Conservation (phyloP, 2,329 filamentous ascomycete species). For the Colletotrichum filicis region DNA sequence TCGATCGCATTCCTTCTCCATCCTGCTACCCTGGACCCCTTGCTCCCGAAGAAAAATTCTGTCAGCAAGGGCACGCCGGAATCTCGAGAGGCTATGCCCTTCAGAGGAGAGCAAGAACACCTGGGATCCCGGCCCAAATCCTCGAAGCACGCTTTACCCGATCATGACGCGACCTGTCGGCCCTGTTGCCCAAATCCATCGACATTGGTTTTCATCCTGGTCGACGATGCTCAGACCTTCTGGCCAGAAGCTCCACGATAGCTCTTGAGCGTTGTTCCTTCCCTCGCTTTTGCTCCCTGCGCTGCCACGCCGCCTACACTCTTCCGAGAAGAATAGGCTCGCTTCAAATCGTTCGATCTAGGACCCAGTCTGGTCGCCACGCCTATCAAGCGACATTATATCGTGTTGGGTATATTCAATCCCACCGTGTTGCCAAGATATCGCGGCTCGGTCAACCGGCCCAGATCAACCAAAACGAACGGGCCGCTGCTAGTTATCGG, state of each 20-base stretch:
- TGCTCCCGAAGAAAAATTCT: slow-evolving; percentile 3
- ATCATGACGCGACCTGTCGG: slow-evolving; percentile 6
- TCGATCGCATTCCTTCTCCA: neutral
- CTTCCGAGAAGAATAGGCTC: slow-evolving; percentile 3
- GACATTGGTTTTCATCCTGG: neutral
- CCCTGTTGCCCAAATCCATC: slow-evolving; percentile 24
- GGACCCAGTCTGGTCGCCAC: neutral
- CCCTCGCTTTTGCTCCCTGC: neutral
- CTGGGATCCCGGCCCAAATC: neutral
- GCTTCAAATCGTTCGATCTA: slow-evolving; percentile 19
- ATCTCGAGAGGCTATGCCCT: slow-evolving; percentile 17
- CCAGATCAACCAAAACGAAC: neutral
- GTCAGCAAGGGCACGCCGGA: slow-evolving; percentile 1
- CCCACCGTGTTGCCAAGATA: neutral
- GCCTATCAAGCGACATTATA: slow-evolving; percentile 22
- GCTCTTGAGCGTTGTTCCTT: neutral
- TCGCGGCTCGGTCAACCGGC: neutral
- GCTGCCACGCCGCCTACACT: neutral
- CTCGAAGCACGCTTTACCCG: slow-evolving; percentile 14
- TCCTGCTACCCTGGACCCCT: neutral
- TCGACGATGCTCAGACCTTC: slow-evolving; percentile 23
- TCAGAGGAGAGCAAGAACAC: neutral
- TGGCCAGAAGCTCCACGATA: slow-evolving; percentile 18
- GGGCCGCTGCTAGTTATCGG: neutral
- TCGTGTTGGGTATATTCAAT: slow-evolving; percentile 15